These are phyloP conservation scores for Pterula multifida DNA, from an alignment of 1,284 basidiomycete species.

Conservation along the genomic window DNA sequence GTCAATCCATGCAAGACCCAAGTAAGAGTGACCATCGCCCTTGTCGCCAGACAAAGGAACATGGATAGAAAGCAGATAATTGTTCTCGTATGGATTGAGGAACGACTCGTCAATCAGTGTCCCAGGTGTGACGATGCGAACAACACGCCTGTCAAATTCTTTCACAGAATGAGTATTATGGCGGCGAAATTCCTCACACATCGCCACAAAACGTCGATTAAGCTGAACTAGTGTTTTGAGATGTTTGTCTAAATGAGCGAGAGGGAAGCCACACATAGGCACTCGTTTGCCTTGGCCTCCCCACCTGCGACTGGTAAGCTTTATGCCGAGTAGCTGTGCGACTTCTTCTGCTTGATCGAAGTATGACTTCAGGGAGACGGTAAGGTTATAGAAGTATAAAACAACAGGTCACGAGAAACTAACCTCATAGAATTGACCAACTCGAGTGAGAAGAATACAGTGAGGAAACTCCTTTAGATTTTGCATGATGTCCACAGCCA, in stretches of 20 bases:
- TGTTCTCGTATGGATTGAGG: conserved; percentile 74
- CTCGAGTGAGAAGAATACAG: conserved; percentile 80
- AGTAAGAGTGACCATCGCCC: conserved; percentile 9
- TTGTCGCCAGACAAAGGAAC: conserved; percentile 4
- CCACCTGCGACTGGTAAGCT: conserved; percentile 66
- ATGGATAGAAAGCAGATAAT: conserved; percentile 70
- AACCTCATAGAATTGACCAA: conserved; percentile 94
- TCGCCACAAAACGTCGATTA: conserved; percentile 73
- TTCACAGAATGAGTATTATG: conserved; percentile 29
- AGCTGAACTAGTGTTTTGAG: conserved; percentile 79
- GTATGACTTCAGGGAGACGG: conserved; percentile 55
- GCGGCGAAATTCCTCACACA: conserved; percentile 81
- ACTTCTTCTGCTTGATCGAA: conserved; percentile 83
- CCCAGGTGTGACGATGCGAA: conserved; percentile 82
- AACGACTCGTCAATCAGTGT: conserved; percentile 88
- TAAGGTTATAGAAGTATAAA: conserved; percentile 9
- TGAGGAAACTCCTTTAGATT: conserved; percentile 76
- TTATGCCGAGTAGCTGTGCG: conserved; percentile 68
- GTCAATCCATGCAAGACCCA: conserved; percentile 85
- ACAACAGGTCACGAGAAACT: too few relatives aligned
- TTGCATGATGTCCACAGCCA: conserved; percentile 59
- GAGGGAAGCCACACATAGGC: conserved; percentile 83
- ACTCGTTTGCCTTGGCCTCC: conserved; percentile 41
- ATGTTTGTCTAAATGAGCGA: conserved; percentile 77
- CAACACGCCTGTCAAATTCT: conserved; percentile 68